phyloP scores from a whole-genome alignment of 192 early-diverging fungal genomes.

The Polychytrium aggregatum region DNA sequence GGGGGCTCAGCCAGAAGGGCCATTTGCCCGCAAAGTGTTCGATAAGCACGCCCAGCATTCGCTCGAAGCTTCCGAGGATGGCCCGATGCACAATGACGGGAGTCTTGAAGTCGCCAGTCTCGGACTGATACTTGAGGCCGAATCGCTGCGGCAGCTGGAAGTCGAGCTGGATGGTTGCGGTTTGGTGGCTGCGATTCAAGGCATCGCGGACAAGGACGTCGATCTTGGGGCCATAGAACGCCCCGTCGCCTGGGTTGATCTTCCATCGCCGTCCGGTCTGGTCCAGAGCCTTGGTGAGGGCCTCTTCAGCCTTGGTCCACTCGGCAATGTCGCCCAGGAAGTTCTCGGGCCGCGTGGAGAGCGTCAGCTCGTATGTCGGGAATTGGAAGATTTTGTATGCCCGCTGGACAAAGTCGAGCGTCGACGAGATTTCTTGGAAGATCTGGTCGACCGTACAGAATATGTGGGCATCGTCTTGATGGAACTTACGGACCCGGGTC shows the following conservation, averaged over 20 bases:
- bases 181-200: conserved; percentile 74
- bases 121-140: conserved; percentile 55
- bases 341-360: conserved; percentile 69
- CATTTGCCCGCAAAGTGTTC: conserved; percentile 85
- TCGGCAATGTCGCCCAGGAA: conserved; percentile 61
- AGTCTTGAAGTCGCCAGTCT: conserved; percentile 46
- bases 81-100: conserved; percentile 96
- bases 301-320: conserved; percentile 71
- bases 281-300: conserved; percentile 59
- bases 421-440: conserved; percentile 61
- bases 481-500: conserved; percentile 85
- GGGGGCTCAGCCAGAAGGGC: conserved; percentile 91
- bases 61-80: conserved; percentile 79
- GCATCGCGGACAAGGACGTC: conserved; percentile 79
- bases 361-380: conserved; percentile 57
- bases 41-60: conserved; percentile 90
- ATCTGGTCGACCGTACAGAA: conserved; percentile 82
- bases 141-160: conserved; percentile 89
- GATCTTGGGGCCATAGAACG: conserved; percentile 96
- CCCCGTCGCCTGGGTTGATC: conserved; percentile 77
- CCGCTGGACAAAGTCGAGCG: conserved; percentile 62
- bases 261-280: conserved; percentile 49
- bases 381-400: conserved; percentile 76
- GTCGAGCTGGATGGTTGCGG: conserved; percentile 90
- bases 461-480: conserved; percentile 96